phyloP scores from a whole-genome alignment of 805 yeast species.

The Ogataea paraovalis region DNA sequence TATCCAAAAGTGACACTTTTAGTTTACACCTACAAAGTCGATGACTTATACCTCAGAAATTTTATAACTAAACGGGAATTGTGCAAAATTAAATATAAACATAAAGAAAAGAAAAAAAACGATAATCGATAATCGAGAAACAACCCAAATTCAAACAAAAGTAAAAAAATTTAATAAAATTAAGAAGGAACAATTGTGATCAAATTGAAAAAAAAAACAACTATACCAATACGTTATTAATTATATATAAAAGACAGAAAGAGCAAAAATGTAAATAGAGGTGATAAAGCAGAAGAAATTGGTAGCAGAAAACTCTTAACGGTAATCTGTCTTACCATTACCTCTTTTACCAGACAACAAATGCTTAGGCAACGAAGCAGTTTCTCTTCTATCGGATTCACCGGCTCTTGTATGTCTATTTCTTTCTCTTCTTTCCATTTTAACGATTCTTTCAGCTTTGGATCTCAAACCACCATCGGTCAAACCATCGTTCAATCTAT shows the following conservation, averaged over 20 bases:
- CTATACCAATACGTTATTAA: not conserved
- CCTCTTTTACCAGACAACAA: slow-evolving; percentile 96
- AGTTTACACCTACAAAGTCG: not conserved
- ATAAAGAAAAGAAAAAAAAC: not conserved
- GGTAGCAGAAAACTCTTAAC: slow-evolving; percentile 39
- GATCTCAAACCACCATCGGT: slow-evolving; percentile 74
- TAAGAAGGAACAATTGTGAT: not conserved
- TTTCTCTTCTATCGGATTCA: slow-evolving; percentile 90
- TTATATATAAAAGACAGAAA: not conserved
- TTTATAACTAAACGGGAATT: not conserved
- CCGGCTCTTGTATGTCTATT: slow-evolving; percentile 89
- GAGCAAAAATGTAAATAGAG: not conserved
- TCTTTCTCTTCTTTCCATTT: slow-evolving; percentile 89
- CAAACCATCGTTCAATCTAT: slow-evolving; percentile 84
- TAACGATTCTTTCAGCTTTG: slow-evolving; percentile 82
- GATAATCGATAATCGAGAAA: not conserved
- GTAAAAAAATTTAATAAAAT: slow-evolving; percentile 1
- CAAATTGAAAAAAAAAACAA: not conserved
- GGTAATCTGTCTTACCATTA: slow-evolving; percentile 86
- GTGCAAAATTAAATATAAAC: too few species aligned
- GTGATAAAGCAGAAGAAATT: not conserved
- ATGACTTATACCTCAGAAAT: not conserved
- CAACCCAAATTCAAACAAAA: not conserved
- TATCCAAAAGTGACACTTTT: too few species aligned
- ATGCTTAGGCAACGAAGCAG: slow-evolving; percentile 88